phyloP scores from a whole-genome alignment of 2,329 filamentous ascomycete genomes.

The Cladosporium sp. region DNA sequence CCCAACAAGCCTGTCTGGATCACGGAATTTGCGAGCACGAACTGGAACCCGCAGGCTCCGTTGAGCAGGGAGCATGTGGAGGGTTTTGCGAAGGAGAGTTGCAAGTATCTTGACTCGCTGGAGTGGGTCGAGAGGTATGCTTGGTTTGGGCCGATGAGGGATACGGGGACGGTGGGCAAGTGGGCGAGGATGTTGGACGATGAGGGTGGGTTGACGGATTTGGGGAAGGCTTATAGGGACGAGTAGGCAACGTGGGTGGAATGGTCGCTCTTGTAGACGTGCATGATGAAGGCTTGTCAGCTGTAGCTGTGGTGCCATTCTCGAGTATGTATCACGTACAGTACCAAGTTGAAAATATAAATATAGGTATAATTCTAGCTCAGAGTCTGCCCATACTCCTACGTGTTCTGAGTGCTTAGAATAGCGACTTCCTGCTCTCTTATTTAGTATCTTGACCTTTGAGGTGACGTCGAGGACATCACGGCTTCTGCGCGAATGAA shows the following conservation, averaged over 20 bases:
- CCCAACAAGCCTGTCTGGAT: slow-evolving; percentile 30
- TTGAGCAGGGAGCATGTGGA: slow-evolving; percentile 27
- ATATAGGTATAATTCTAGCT: too few species aligned
- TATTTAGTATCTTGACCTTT: too few species aligned
- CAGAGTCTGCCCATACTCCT: too few species aligned
- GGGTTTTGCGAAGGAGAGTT: slow-evolving; percentile 24
- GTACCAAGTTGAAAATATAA: too few species aligned
- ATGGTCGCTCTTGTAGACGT: too few species aligned
- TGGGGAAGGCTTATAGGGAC: slow-evolving; percentile 31
- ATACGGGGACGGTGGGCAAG: slow-evolving; percentile 29
- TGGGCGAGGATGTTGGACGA: slow-evolving; percentile 29
- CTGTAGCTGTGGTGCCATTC: too few species aligned
- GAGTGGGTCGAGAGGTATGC: slow-evolving; percentile 33
- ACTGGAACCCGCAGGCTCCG: slow-evolving; percentile 27
- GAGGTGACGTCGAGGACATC: too few species aligned
- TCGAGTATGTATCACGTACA: too few species aligned
- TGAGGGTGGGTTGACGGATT: slow-evolving; percentile 26
- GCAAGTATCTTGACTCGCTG: slow-evolving; percentile 29
- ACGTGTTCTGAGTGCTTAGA: too few species aligned
- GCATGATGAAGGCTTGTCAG: too few species aligned
- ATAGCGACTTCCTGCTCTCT: too few species aligned
- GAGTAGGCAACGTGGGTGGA: slow-evolving; percentile 15
- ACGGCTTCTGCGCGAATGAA: too few species aligned
- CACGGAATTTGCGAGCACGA: slow-evolving; percentile 30
- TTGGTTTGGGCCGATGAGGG: slow-evolving; percentile 31